Base-by-base conservation (phyloP, 1,284 basidiomycete genomes). In the Phellinidium pouzarii region DNA sequence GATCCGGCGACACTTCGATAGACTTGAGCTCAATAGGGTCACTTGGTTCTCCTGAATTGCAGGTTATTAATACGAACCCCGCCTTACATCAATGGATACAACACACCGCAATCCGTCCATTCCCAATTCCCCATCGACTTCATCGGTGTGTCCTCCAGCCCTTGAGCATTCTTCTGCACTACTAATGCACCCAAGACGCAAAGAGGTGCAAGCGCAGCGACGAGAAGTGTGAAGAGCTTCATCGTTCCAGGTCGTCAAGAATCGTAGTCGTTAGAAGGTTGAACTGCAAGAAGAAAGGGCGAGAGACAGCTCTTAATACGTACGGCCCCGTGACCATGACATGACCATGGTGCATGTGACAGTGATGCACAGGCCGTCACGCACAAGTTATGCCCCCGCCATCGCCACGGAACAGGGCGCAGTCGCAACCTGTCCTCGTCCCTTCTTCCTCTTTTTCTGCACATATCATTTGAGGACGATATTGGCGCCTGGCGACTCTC, bases 1-100 rank as follows among this genome's bases (percentile, higher is more conserved):
- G 91, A 62, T 94, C 88, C 0, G 92, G 92, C 17, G 68, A 74
- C 45, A 94, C 73, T 6, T 66, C 56, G 59, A 94, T 86, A 25
- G 75, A 81, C 25, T 87, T 68, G 58, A 94, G 71, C 57, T 79
- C 71, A 55, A 89, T 65, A 14, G 69, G 61, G 59, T 83, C 74
- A 7, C 62, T 59, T n/a, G 67, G 43, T 26, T 60, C 41, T 48
- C 84, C 85, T 86, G 59, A 19, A 53, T 23, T 48, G 44, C 44
- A 17, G 2, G 20, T 27, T 26, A 44, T 48, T 22, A 7, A 45
- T 27, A 3, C 43, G 29, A 23, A 31, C 4, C 29, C 9, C 20
- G 17, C 22, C 12, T 22, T 34, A n/a, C 22, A 11, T 17, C 26
- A 46, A 44, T 22, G 12, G n/a, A 20, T 22, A 6, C 36, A 25